phyloP scores from a whole-genome alignment of 306 rosid genomes.

The Nissolia schottii region DNA sequence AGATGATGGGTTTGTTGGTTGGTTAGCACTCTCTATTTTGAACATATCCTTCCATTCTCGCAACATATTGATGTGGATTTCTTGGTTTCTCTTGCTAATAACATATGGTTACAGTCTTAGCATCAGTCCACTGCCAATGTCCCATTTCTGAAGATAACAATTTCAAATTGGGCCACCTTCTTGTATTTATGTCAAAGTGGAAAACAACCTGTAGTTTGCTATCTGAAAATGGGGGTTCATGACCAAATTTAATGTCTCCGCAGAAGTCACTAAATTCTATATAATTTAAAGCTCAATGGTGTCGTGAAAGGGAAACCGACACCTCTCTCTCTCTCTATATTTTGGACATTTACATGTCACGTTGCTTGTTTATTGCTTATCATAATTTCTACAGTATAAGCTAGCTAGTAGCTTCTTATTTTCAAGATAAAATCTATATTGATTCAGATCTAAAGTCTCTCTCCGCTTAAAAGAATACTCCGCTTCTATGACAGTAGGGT shows the following conservation, averaged over 20 bases:
- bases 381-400: neutral
- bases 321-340: too few species aligned
- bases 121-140: neutral
- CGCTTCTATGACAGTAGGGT: too few species aligned
- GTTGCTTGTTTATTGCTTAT: neutral
- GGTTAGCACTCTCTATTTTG: conserved; percentile 13
- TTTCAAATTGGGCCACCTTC: conserved; percentile 9
- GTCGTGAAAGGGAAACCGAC: neutral
- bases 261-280: neutral
- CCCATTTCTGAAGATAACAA: neutral
- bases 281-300: neutral
- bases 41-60: neutral
- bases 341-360: neutral
- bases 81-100: too few species aligned
- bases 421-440: neutral
- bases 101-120: conserved; percentile 1
- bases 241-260: neutral
- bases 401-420: neutral
- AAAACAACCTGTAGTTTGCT: neutral
- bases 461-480: too few species aligned
- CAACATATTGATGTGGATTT: conserved; percentile 4
- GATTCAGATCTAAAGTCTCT: neutral
- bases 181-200: neutral
- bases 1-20: conserved; percentile 29
- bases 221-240: neutral